Evolutionary conservation across 2,329 filamentous ascomycete genomes (phyloP).

Genomic region (Pseudogymnoascus verrucosus): DNA sequence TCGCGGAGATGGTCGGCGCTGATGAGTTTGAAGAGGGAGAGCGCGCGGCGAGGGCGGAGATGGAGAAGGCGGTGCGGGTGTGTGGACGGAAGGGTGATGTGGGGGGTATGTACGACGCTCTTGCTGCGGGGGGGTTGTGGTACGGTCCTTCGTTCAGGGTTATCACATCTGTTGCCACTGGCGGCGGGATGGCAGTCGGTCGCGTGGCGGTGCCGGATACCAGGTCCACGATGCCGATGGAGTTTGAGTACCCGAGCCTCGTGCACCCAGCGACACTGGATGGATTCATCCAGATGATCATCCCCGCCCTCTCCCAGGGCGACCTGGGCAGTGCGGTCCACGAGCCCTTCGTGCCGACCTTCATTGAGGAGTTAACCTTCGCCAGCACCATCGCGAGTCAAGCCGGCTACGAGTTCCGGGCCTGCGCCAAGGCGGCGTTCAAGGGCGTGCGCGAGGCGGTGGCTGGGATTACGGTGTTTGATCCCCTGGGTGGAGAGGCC

Average conservation of each 20-base stretch:
- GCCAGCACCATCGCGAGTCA: neutral
- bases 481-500: neutral
- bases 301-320: neutral
- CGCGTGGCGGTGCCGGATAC: constrained; percentile 37
- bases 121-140: constrained; percentile 38
- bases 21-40: constrained; percentile 7
- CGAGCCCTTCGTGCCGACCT: neutral
- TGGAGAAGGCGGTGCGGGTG: constrained; percentile 15
- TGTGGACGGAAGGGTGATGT: neutral
- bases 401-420: neutral
- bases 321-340: constrained; percentile 10
- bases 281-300: constrained; percentile 32
- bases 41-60: constrained; percentile 24
- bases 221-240: constrained; percentile 36
- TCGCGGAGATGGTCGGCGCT: neutral
- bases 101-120: constrained; percentile 36
- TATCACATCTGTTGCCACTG: constrained; percentile 38
- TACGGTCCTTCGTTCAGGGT: constrained; percentile 47
- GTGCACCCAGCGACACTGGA: constrained; percentile 42
- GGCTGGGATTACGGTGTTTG: neutral
- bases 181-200: constrained; percentile 26
- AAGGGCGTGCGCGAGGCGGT: neutral
- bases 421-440: neutral
- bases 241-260: constrained; percentile 35
- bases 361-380: neutral